These are phyloP conservation scores for Talaromyces wortmannii DNA, from an alignment of 495 filamentous ascomycete genomes.

Conservation along the genomic window DNA sequence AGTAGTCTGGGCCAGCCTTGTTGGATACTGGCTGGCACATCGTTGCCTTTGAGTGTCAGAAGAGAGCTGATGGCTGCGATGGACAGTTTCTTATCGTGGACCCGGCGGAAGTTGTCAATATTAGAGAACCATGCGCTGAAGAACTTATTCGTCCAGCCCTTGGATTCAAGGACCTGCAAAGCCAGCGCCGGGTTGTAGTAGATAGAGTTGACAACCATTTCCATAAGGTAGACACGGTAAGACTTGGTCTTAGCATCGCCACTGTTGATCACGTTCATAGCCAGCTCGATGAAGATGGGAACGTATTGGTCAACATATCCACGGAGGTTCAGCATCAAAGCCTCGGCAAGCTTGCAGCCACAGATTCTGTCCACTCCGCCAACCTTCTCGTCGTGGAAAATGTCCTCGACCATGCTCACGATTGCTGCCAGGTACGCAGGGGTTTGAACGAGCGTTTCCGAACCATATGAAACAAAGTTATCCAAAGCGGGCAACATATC, in stretches of 20 bases:
- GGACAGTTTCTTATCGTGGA: slow-evolving; percentile 97
- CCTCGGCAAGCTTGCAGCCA: slow-evolving; percentile 97
- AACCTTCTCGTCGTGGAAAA: slow-evolving; percentile 79
- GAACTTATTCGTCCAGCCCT: slow-evolving; percentile 98
- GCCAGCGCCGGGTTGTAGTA: slow-evolving; percentile 89
- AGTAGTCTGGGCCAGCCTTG: slow-evolving; percentile 95
- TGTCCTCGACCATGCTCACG: slow-evolving; percentile 72
- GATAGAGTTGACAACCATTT: slow-evolving; percentile 97
- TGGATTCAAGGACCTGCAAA: slow-evolving; percentile 79
- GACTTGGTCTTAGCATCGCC: slow-evolving; percentile 72
- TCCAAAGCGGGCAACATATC: slow-evolving; percentile 98
- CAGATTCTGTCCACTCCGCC: slow-evolving; percentile 94
- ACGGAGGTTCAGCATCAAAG: slow-evolving; percentile 90
- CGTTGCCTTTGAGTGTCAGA: slow-evolving; percentile 63
- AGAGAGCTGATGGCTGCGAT: slow-evolving; percentile 88
- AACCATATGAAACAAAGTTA: slow-evolving; percentile 92
- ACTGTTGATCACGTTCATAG: slow-evolving; percentile 71
- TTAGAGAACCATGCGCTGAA: slow-evolving; percentile 97
- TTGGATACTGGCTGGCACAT: slow-evolving; percentile 82
- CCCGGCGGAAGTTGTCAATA: slow-evolving; percentile 86
- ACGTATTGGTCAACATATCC: slow-evolving; percentile 85
- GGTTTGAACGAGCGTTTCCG: slow-evolving; percentile 68
- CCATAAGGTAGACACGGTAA: slow-evolving; percentile 93
- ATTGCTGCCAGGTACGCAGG: slow-evolving; percentile 81
- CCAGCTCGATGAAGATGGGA: slow-evolving; percentile 78